Evolutionary conservation across 257 asterid genomes (phyloP), one percentile per base, ranked within the genome.

Genomic region (Linderniella brevidens): DNA sequence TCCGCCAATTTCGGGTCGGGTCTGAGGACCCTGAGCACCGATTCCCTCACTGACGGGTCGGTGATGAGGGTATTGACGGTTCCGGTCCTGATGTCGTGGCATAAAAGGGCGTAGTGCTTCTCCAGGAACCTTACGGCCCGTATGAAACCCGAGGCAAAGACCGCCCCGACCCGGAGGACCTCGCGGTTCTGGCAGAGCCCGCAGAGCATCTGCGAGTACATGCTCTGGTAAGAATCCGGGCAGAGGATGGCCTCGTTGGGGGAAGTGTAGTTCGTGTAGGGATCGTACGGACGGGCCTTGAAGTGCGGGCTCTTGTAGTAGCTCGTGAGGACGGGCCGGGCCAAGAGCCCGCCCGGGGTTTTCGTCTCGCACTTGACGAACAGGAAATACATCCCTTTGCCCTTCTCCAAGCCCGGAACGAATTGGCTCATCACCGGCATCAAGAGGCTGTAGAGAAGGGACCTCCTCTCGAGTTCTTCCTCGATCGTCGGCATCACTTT

Each of bases 401-500:
- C 84, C 54, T 71, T 62, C 39, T 78, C 88, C 38, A 78, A 50
- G 12, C 63, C 72, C 4, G 83, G 70, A 4, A 74, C 74, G 56
- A 52, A 74, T 41, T 78, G 78, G 42, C 75, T 71, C 80, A 78
- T 78, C 46, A 78, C 83, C 42, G 88, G 88, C 88, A 78, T 78
- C 48, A 71, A 46, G 48, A 78, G 83, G 49, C 80, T 74, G 45
- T 78, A 78, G 5, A 78, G 73, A 50, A 68, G 44, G 55, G 82
- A 67, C 59, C 88, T 66, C 60, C 88, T 61, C 12, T 16, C 76
- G 10, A 78, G 53, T 18, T 78, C 88, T 44, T 68, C 80, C 38
- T 71, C 88, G 25, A 75, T 71, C n/a, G 88, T 74, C 0, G 88
- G 88, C 88, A 78, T 78, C 78, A 74, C 51, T 64, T 78, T 78